Evolutionary conservation across 2,329 filamentous ascomycete genomes (phyloP).

Genomic region (Scytalidium sp.): DNA sequence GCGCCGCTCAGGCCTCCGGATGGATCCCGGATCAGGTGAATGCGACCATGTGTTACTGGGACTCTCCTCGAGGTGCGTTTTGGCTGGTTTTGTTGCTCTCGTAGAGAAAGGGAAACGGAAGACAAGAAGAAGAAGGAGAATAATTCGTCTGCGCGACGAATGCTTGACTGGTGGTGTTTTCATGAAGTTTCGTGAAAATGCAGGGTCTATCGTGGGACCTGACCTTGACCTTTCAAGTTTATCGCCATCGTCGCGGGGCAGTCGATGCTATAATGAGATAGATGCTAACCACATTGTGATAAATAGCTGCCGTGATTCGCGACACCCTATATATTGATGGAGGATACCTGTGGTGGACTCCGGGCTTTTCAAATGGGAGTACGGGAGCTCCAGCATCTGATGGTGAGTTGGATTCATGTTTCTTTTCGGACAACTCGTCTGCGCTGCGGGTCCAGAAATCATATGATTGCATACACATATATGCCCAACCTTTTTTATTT

Average conservation of each 20-base stretch:
- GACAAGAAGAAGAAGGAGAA: too few species aligned
- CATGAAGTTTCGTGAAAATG: too few species aligned
- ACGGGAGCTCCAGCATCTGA: slow-evolving; percentile 28
- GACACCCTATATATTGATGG: slow-evolving; percentile 67
- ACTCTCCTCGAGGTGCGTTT: slow-evolving; percentile 33
- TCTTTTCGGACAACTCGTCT: background rate
- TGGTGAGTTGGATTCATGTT: slow-evolving; percentile 34
- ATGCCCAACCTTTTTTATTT: too few species aligned
- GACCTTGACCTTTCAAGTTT: too few species aligned
- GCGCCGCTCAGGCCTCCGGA: slow-evolving; percentile 40
- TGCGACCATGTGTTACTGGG: slow-evolving; percentile 59
- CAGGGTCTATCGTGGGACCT: too few species aligned
- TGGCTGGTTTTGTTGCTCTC: slow-evolving; percentile 15
- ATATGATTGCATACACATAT: too few species aligned
- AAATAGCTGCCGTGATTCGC: slow-evolving; percentile 52
- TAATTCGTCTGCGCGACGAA: too few species aligned
- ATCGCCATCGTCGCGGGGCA: slow-evolving; percentile 15
- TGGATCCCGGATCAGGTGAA: slow-evolving; percentile 54
- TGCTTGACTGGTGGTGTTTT: too few species aligned
- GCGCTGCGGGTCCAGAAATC: too few species aligned
- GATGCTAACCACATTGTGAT: slow-evolving; percentile 19
- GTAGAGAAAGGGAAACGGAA: too few species aligned
- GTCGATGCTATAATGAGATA: slow-evolving; percentile 6
- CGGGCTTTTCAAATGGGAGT: slow-evolving; percentile 44
- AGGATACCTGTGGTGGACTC: slow-evolving; percentile 52